Evolutionary conservation across 2,329 filamentous ascomycete species (phyloP).

Genomic region (Talaromyces albobiverticillius): DNA sequence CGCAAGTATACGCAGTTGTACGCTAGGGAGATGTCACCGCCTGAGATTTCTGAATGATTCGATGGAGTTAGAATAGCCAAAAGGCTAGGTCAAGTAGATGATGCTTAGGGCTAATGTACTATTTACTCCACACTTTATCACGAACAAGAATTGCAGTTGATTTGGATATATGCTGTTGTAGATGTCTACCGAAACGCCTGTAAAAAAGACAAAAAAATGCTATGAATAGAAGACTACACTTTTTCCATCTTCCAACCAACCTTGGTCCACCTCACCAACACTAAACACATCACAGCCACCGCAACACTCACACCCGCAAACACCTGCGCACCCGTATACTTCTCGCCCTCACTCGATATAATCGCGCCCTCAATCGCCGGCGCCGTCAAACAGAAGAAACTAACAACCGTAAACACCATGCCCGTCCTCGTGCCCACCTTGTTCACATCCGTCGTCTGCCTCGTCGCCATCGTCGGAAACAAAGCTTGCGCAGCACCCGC

Average conservation of each 20-base stretch:
- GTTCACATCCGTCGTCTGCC: conserved; percentile 49
- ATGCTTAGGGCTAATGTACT: too few species aligned
- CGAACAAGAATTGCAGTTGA: too few species aligned
- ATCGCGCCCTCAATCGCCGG: conserved; percentile 55
- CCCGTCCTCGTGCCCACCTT: conserved; percentile 56
- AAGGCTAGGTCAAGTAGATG: too few species aligned
- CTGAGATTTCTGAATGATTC: too few species aligned
- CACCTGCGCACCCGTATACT: conserved; percentile 11
- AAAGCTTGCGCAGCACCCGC: conserved; percentile 31
- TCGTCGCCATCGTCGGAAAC: conserved; percentile 63
- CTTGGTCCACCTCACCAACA: conserved; percentile 5
- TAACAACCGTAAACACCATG: conserved; percentile 54
- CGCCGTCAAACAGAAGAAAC: conserved; percentile 53
- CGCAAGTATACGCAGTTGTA: too few species aligned
- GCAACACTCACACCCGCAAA: conserved; percentile 8
- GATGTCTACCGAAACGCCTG: too few species aligned
- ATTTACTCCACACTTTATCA: too few species aligned
- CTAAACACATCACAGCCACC: neutral
- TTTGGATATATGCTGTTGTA: too few species aligned
- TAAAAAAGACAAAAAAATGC: too few species aligned
- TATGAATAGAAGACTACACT: too few species aligned
- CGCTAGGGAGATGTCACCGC: too few species aligned
- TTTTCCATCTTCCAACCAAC: conserved; percentile 9
- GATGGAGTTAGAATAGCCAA: too few species aligned
- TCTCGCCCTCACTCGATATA: conserved; percentile 26